Conservation (phyloP, 108 stramenopile genomes). For the Seminavis robusta region DNA sequence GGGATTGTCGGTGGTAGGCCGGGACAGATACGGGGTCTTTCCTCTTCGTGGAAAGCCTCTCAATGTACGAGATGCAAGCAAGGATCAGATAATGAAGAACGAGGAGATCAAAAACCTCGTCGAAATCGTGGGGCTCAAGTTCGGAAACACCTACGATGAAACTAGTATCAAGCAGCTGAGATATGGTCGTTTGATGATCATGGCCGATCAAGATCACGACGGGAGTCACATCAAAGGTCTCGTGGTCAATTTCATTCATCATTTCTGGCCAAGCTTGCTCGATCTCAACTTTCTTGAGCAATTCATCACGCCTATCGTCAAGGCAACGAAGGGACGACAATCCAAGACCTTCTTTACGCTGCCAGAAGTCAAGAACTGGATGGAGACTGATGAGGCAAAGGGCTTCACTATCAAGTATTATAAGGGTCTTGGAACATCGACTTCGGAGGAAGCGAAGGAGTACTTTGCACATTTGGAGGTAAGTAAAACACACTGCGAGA, state of each 20-base stretch:
- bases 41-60: constrained; percentile 96
- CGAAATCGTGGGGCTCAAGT: constrained; percentile 97
- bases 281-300: constrained; percentile 95
- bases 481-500: no score
- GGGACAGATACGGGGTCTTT: constrained; percentile 92
- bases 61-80: constrained; percentile 94
- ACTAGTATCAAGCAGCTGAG: constrained; percentile 86
- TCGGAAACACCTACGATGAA: constrained; percentile 78
- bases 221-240: constrained; percentile 99
- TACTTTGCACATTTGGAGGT: constrained; percentile 76
- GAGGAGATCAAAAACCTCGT: constrained; percentile 97
- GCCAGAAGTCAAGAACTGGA: constrained; percentile 95
- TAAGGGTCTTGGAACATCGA: constrained; percentile 98
- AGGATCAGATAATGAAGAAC: constrained; percentile 86
- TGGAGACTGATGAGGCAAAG: constrained; percentile 85
- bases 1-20: constrained; percentile 89
- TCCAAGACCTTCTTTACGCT: constrained; percentile 87
- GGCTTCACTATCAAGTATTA: constrained; percentile 98
- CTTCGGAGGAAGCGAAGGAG: constrained; percentile 91
- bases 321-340: constrained; percentile 87
- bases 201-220: constrained; percentile 99
- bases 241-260: constrained; percentile 98
- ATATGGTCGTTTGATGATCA: constrained; percentile 75
- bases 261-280: constrained; percentile 95
- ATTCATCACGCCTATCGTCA: constrained; percentile 99